A percentile compares a stretch with the other conserved stretches of the same genome.
Conservation (phyloP, 2,329 filamentous ascomycete genomes). For the Trichophyton schoenleinii region DNA sequence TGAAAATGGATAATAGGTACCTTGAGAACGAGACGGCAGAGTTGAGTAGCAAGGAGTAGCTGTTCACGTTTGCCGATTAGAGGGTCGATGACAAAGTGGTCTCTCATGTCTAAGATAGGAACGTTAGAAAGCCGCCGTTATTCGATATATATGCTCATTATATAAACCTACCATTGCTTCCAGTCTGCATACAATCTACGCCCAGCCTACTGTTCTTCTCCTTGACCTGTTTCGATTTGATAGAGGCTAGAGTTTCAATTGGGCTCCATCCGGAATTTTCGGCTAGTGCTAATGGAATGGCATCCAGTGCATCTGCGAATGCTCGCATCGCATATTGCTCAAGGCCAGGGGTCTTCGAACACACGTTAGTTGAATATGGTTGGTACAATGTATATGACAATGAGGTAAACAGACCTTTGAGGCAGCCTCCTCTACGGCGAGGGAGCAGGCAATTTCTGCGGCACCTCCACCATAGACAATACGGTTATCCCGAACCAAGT, state of each 20-base stretch:
- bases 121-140: constrained; percentile 3
- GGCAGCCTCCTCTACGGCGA: constrained; percentile 90
- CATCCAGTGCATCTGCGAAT: constrained; percentile 87
- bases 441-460: constrained; percentile 90
- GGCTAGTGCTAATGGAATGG: constrained; percentile 86
- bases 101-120: constrained; percentile 63
- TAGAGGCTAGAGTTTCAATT: constrained; percentile 83
- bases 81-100: constrained; percentile 95
- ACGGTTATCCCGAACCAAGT: constrained; percentile 88
- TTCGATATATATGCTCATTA: background rate
- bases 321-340: constrained; percentile 99
- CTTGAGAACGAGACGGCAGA: constrained; percentile 97
- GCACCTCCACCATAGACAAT: constrained; percentile 96
- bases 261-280: constrained; percentile 95
- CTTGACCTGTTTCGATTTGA: constrained; percentile 96
- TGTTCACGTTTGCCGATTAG: constrained; percentile 97
- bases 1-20: constrained; percentile 29
- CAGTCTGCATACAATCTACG: constrained; percentile 94
- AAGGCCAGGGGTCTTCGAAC: constrained; percentile 67
- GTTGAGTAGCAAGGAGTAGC: constrained; percentile 85
- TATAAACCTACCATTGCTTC: constrained; percentile 58
- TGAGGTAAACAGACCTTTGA: constrained; percentile 47
- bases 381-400: background rate
- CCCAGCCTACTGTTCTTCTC: constrained; percentile 67
- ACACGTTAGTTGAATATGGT: background rate